A percentile compares a stretch with the other conserved stretches of the same genome.
These are phyloP conservation scores for Cryomyces minteri DNA, from an alignment of 495 filamentous ascomycete genomes.

Conservation along the genomic window DNA sequence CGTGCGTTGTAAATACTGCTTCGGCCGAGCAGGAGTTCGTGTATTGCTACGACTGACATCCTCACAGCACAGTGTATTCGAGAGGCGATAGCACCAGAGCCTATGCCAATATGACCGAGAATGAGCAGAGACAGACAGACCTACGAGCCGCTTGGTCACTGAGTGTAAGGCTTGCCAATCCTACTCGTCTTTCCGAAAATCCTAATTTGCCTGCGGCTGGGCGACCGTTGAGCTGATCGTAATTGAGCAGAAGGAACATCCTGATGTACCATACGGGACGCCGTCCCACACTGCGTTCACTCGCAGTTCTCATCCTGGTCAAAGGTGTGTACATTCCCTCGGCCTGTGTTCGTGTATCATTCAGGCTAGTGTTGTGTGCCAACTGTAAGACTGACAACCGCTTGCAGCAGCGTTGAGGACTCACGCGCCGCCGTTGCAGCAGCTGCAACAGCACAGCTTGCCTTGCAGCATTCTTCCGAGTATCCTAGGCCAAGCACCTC, in stretches of 20 bases:
- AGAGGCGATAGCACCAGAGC: not conserved
- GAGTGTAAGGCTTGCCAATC: too few species aligned
- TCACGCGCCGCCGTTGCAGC: not conserved
- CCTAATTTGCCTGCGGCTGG: too few species aligned
- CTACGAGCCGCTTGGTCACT: not conserved
- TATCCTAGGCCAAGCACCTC: not conserved
- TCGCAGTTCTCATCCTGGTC: too few species aligned
- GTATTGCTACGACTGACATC: not conserved
- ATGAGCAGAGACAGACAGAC: not conserved
- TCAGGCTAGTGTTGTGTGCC: not conserved
- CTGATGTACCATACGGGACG: too few species aligned
- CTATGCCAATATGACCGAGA: too few species aligned
- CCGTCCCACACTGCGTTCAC: too few species aligned
- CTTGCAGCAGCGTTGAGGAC: not conserved
- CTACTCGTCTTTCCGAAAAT: too few species aligned
- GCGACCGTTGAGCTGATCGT: too few species aligned
- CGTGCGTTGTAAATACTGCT: not conserved
- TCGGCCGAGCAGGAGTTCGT: not conserved
- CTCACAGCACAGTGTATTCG: not conserved
- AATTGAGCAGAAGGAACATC: too few species aligned
- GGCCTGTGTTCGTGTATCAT: not conserved
- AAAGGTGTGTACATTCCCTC: not conserved
- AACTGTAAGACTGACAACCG: not conserved
- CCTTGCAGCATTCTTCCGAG: conserved; percentile 26
- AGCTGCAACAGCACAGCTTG: conserved; percentile 25